Base-by-base conservation (phyloP, 768 basidiomycete species). In the Trametopsis cervina region DNA sequence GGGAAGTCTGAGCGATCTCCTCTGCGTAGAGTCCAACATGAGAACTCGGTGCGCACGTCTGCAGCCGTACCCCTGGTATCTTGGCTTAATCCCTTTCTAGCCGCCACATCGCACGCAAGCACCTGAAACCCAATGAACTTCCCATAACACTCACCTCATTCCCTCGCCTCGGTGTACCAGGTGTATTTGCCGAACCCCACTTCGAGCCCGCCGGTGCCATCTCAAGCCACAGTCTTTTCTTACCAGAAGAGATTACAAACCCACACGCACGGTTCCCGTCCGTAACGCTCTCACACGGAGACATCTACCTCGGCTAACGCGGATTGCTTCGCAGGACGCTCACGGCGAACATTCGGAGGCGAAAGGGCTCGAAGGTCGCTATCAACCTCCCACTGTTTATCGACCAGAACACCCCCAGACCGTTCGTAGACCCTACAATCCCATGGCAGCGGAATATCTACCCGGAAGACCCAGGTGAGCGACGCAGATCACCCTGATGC, bases 221-320 rank as follows among this genome's bases (percentile, higher is more conserved):
- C 45, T 95, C 91, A 23, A 95, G 91, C 57, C 88, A 92, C 64
- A 94, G 90, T 62, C 68, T 97, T 46, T 98, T 98, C 72, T 74
- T 99, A 15, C 91, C 94, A 1, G 85, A 98, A 60, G 84, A 97
- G 67, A 83, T 98, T 55, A 97, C 91, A 37, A 99, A 98, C 64
- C 91, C 93, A 29, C 96, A 98, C 68, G 90, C 85, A 40, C 88
- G 96, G 46, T 99, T 98, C 71, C 95, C 94, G 96, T 98, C 57
- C 69, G 92, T 81, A 46, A 54, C 50, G 12, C 47, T 51, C 42
- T 36, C 33, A n/a, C n/a, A 52, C 29, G 44, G 41, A 38, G 36
- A 49, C 35, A 48, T 42, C 56, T 54, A 54, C 49, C 51, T 49
- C 52, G 54, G 44, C 36, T 42, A 23, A 47, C 46, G 7, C 17